phyloP scores from a whole-genome alignment of 768 basidiomycete genomes.

The Hemileccinum rubropunctum region DNA sequence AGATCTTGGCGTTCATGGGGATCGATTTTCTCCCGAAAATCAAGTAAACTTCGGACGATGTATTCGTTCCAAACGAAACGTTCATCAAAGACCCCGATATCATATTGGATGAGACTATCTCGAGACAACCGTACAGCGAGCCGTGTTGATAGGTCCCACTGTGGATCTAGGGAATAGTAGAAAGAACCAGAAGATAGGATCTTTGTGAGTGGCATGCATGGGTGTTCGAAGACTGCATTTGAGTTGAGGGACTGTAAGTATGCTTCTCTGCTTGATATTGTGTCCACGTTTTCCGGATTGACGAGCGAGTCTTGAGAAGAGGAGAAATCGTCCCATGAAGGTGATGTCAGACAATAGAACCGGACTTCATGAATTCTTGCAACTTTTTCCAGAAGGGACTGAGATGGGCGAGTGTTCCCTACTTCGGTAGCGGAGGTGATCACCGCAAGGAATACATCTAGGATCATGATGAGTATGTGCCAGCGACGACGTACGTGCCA shows the following conservation, averaged over 20 bases:
- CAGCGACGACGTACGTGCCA: background rate
- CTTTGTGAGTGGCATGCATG: slow-evolving; percentile 85
- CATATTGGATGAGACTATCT: slow-evolving; percentile 41
- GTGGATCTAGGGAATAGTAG: slow-evolving; percentile 81
- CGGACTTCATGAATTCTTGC: slow-evolving; percentile 84
- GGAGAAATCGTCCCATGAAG: slow-evolving; percentile 78
- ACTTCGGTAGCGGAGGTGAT: slow-evolving; percentile 74
- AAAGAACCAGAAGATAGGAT: slow-evolving; percentile 91
- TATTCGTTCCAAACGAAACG: slow-evolving; percentile 96
- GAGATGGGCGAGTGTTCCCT: slow-evolving; percentile 65
- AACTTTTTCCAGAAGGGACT: slow-evolving; percentile 59
- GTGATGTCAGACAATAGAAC: slow-evolving; percentile 84
- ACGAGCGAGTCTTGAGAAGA: slow-evolving; percentile 49
- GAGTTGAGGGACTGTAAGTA: slow-evolving; percentile 37
- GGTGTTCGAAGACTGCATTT: slow-evolving; percentile 76
- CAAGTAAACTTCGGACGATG: slow-evolving; percentile 80
- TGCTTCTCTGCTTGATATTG: slow-evolving; percentile 42
- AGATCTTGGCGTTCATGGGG: slow-evolving; percentile 65
- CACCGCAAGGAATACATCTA: slow-evolving; percentile 85
- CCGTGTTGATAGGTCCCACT: slow-evolving; percentile 89
- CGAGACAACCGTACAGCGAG: slow-evolving; percentile 66
- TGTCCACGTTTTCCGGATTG: slow-evolving; percentile 56
- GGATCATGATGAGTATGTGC: slow-evolving; percentile 4
- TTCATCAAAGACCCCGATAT: slow-evolving; percentile 68
- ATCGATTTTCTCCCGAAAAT: slow-evolving; percentile 82